Base-by-base conservation (phyloP, 371 early-diverging fungal species). In the Saksenaea oblongispora region DNA sequence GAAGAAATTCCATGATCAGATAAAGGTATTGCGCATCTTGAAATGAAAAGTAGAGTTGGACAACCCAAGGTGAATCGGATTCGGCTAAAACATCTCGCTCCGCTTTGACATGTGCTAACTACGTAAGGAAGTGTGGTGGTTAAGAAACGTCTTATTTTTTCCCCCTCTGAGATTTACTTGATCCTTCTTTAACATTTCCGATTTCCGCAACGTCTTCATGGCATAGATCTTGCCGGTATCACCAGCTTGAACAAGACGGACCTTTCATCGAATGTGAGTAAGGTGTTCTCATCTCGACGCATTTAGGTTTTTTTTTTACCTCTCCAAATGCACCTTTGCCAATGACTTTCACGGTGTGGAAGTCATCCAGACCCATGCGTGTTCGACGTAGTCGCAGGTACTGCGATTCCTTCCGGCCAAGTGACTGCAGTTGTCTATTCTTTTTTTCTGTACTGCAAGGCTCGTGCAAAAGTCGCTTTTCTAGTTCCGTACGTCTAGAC, bases 261-360 rank as follows among this genome's bases (percentile, higher is more conserved):
- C 96, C 90, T 90, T 59, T 59, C 24, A 17, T 35, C 22, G 58
- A 34, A 24, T 39, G n/a, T 27, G 10, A n/a, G n/a, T 18, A 15
- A 13, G 59, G n/a, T 14, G 44, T 14, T 36, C 58, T 28, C 24
- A 17, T 47, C 31, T 14, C 28, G 47, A 36, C 17, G 35, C 13
- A 18, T 15, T 17, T 35, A n/a, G n/a, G n/a, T 55, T 24, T 24
- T 39, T 55, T 8, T 15, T 8, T 71, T 70, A 92, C 96, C 75
- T 98, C 99, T 44, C 99, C 99, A 85, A 99, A 99, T 2, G 99
- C 99, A 51, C 99, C 99, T 63, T 95, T 95, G n/a, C 99, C 99
- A 75, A 99, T 98, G n/a, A 99, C 97, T 78, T 96, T 93, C 62
- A 99, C 88, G 18, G 99, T 98, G 51, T 84, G 75, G 72, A 99